Evolutionary conservation across 805 yeast species (phyloP).

Genomic region (Yamadazyma sp.): DNA sequence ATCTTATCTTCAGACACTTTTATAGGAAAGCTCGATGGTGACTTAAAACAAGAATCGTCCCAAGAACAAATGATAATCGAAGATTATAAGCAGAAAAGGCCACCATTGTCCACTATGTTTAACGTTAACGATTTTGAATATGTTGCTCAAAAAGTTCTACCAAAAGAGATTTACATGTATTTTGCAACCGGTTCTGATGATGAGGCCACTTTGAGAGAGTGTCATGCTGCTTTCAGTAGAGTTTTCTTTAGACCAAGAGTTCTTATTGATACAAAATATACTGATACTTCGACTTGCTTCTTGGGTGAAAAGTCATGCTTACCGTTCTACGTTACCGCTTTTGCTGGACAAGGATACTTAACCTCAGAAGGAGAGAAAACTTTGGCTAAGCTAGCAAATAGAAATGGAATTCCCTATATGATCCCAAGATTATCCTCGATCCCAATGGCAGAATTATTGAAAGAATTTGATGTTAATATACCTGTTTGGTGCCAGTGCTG

Average conservation of each 20-base stretch:
- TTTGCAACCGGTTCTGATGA: constrained; percentile 72
- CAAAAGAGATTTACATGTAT: constrained; percentile 32
- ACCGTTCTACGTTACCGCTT: constrained; percentile 32
- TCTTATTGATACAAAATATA: constrained; percentile 45
- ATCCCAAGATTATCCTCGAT: constrained; percentile 26
- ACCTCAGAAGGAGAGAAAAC: constrained; percentile 24
- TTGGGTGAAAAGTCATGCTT: constrained; percentile 19
- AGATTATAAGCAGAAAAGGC: no score
- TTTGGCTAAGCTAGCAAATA: constrained; percentile 22
- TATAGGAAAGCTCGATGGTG: constrained; percentile 7
- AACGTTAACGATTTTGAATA: constrained; percentile 37
- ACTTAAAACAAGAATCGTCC: not conserved
- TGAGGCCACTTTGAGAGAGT: constrained; percentile 80
- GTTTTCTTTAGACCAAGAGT: constrained; percentile 81
- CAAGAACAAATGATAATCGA: no score
- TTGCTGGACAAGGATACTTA: constrained; percentile 28
- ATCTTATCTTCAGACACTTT: constrained; percentile 13
- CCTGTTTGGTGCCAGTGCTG: no score
- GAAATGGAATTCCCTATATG: constrained; percentile 31
- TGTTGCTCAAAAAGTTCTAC: constrained; percentile 31
- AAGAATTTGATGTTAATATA: no score
- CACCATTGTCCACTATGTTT: no score
- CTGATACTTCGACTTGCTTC: constrained; percentile 16
- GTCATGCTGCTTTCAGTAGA: constrained; percentile 81
- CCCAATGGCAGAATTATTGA: constrained; percentile 22